Percentiles rank a stretch among this genome's conserved stretches.
phyloP scores from a whole-genome alignment of 345 rosid genomes.

The Geranium rotundifolium region DNA sequence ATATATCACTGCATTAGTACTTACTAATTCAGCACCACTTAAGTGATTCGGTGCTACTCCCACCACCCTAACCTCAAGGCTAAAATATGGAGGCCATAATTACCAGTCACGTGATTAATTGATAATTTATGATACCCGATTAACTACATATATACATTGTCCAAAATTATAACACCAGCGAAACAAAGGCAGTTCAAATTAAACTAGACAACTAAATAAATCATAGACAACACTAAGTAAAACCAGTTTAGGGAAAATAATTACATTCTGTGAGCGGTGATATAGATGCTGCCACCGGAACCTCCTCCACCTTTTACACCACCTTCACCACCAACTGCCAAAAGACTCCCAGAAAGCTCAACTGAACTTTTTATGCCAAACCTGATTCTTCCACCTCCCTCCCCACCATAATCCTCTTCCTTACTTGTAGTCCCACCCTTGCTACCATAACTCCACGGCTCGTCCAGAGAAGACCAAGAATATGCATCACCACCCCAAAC shows the following conservation, averaged over 20 bases:
- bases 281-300: slow-evolving; percentile 55
- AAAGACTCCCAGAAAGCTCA: slow-evolving; percentile 37
- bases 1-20: too few relatives aligned
- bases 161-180: background rate
- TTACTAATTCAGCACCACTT: too few relatives aligned
- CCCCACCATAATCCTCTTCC: slow-evolving; percentile 52
- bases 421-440: slow-evolving; percentile 59
- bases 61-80: too few relatives aligned
- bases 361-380: slow-evolving; percentile 21
- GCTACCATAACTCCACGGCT: slow-evolving; percentile 63
- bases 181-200: background rate
- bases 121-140: too few relatives aligned
- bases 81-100: too few relatives aligned
- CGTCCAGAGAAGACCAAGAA: slow-evolving; percentile 51
- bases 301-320: slow-evolving; percentile 63
- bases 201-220: slow-evolving; percentile 1
- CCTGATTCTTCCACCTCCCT: slow-evolving; percentile 56
- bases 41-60: too few relatives aligned
- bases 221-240: slow-evolving; percentile 3
- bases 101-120: too few relatives aligned
- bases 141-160: too few relatives aligned
- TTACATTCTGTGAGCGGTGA: slow-evolving; percentile 56
- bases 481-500: slow-evolving; percentile 72
- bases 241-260: too few relatives aligned
- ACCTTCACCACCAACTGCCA: slow-evolving; percentile 48